These are phyloP conservation scores for Lolium multiflorum DNA, from an alignment of 176 grass and related monocot species.

Conservation along the genomic window DNA sequence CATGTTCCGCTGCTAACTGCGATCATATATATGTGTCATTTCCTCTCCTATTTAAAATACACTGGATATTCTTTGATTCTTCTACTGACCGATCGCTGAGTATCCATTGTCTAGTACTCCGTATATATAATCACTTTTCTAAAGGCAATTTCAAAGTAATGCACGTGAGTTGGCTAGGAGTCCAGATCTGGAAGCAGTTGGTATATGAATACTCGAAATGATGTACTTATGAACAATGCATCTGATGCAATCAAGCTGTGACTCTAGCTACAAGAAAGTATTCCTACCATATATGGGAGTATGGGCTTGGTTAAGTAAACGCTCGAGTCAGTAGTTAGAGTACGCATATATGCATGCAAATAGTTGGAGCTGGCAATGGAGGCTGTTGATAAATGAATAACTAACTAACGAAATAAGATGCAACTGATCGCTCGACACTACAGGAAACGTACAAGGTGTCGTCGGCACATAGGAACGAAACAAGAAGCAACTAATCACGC, in stretches of 20 bases:
- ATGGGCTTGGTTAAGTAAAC: slow-evolving; percentile 9
- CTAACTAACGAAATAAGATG: no score
- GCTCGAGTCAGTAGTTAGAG: neutral
- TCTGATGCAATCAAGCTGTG: neutral
- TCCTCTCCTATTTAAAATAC: slow-evolving; percentile 26
- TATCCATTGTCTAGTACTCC: neutral
- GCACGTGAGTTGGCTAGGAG: slow-evolving; percentile 27
- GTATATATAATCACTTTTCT: slow-evolving; percentile 10
- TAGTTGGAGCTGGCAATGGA: no score
- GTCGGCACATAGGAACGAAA: no score
- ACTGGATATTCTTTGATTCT: neutral
- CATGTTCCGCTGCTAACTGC: slow-evolving; percentile 7
- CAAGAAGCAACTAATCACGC: no score
- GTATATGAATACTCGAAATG: neutral
- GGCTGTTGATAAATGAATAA: no score
- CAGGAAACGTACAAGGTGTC: no score
- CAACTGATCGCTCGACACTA: no score
- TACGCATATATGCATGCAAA: neutral
- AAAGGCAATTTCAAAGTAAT: neutral
- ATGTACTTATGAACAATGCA: neutral
- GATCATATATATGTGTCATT: neutral
- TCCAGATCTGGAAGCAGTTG: neutral
- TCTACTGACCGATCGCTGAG: slow-evolving; percentile 1
- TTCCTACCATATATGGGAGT: neutral
- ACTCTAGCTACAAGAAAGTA: slow-evolving; percentile 49